Evolutionary conservation across 345 rosid species (phyloP).

Genomic region (Arabis alpina): DNA sequence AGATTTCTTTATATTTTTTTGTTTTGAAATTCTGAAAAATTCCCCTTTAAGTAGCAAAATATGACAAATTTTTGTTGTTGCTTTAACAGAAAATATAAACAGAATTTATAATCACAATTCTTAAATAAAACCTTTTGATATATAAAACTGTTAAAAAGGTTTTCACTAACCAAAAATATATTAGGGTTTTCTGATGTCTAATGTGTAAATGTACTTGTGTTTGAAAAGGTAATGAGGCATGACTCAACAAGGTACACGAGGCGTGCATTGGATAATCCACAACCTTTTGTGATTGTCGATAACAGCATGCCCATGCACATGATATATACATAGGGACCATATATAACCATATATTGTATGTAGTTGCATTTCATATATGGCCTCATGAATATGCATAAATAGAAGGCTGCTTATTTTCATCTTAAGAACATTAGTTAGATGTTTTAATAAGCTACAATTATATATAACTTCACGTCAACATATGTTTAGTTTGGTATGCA

Average conservation of each 20-base stretch:
- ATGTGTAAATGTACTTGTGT: slow-evolving; percentile 16
- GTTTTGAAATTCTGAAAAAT: background rate
- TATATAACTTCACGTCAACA: slow-evolving; percentile 29
- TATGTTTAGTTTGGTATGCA: slow-evolving; percentile 20
- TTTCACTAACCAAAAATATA: slow-evolving; percentile 15
- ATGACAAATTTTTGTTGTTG: no score
- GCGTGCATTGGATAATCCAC: slow-evolving; percentile 40
- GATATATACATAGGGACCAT: slow-evolving; percentile 5
- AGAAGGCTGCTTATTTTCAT: slow-evolving; percentile 1
- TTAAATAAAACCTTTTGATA: background rate
- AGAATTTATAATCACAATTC: background rate
- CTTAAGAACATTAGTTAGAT: slow-evolving; percentile 22
- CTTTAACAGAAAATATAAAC: background rate
- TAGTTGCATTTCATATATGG: slow-evolving; percentile 15
- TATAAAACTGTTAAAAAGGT: background rate
- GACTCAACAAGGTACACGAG: slow-evolving; percentile 28
- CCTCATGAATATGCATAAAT: background rate
- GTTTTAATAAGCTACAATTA: slow-evolving; percentile 31
- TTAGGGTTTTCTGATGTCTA: slow-evolving; percentile 35
- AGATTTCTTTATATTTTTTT: background rate
- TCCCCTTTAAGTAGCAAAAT: background rate
- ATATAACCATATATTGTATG: background rate
- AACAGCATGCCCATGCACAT: slow-evolving; percentile 35
- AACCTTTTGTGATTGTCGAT: slow-evolving; percentile 42
- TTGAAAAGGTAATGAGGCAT: slow-evolving; percentile 22